Evolutionary conservation across 2,329 filamentous ascomycete species (phyloP).

Genomic region (Curvularia spicifera): DNA sequence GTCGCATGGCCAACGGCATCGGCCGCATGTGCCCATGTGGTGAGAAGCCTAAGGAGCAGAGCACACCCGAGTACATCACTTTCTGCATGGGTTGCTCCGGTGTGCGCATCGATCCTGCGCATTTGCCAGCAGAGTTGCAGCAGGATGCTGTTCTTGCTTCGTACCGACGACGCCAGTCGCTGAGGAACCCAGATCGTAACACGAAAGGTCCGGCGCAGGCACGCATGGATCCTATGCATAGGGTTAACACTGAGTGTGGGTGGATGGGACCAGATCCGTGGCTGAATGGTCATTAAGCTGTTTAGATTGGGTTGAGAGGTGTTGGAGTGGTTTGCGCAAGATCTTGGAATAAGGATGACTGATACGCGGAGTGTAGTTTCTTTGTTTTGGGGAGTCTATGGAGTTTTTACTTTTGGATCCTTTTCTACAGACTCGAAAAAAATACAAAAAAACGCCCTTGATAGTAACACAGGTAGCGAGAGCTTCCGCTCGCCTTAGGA

Average conservation of each 20-base stretch:
- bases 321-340: not conserved
- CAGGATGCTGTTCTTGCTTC: not conserved
- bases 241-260: conserved; percentile 6
- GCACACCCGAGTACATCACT: conserved; percentile 1
- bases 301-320: not conserved
- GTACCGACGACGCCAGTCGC: not conserved
- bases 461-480: no score
- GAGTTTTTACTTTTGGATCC: no score
- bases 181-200: not conserved
- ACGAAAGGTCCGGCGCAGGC: not conserved
- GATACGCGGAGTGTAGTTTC: not conserved
- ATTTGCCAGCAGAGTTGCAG: not conserved
- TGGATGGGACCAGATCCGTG: not conserved
- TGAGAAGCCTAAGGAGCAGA: not conserved
- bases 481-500: no score
- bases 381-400: not conserved
- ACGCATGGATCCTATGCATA: not conserved
- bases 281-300: not conserved
- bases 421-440: no score
- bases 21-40: conserved; percentile 6
- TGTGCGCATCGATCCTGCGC: not conserved
- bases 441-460: no score
- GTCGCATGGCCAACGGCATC: not conserved
- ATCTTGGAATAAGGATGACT: not conserved
- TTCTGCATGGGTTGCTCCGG: conserved; percentile 4